Percentiles rank a stretch among this genome's conserved stretches.
Evolutionary conservation across 73 alveolate genomes (phyloP).

Genomic region (Paramecium caudatum): DNA sequence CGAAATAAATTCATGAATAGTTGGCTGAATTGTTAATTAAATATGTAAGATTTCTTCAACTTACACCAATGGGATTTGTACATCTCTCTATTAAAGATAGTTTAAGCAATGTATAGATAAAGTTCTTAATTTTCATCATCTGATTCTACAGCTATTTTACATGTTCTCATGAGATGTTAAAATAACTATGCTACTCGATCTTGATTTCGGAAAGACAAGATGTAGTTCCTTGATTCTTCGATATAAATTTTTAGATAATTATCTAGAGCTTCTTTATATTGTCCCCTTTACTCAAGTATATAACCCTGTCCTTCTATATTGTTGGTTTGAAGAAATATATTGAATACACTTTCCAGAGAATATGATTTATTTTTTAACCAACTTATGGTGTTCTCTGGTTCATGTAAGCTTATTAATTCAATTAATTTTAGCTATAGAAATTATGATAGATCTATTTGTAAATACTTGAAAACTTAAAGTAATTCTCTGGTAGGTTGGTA

Average conservation of each 20-base stretch:
- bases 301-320: conserved; percentile 47
- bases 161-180: conserved; percentile 1
- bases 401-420: conserved; percentile 27
- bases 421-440: conserved; percentile 13
- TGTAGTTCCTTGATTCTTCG: neutral
- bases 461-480: neutral
- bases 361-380: neutral
- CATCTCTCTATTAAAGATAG: conserved; percentile 8
- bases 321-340: neutral
- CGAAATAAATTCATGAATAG: conserved; percentile 39
- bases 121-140: neutral
- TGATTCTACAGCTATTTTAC: neutral
- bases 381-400: conserved; percentile 9
- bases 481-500: neutral
- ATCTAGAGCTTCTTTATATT: conserved; percentile 21
- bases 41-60: neutral
- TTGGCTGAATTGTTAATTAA: conserved; percentile 34
- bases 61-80: conserved; percentile 48
- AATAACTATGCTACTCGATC: conserved; percentile 11
- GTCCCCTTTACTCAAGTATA: conserved; percentile 17
- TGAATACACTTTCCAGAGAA: neutral
- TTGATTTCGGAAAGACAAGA: neutral
- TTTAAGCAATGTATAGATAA: conserved; percentile 13
- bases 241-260: neutral
- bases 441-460: neutral